phyloP scores from a whole-genome alignment of 345 rosid species.

The Eutrema heterophyllum region DNA sequence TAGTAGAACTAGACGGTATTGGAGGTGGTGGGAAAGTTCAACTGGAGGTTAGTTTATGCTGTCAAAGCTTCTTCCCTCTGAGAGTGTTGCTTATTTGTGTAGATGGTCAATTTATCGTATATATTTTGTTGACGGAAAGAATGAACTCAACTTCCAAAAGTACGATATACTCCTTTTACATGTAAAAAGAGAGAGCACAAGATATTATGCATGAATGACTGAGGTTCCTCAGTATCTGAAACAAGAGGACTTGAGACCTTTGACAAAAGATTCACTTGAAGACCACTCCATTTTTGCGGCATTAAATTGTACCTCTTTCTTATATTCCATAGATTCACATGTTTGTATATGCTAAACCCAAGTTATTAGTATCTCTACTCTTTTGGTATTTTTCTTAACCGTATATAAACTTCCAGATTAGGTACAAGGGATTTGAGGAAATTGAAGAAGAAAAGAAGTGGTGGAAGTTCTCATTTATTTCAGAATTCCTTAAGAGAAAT shows the following conservation, averaged over 20 bases:
- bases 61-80: not conserved
- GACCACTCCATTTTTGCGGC: not conserved
- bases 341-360: not conserved
- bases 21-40: constrained; percentile 92
- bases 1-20: constrained; percentile 90
- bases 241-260: not conserved
- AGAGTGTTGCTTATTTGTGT: not conserved
- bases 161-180: not conserved
- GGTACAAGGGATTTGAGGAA: constrained; percentile 69
- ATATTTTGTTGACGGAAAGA: not conserved
- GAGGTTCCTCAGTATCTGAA: not conserved
- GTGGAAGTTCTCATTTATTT: constrained; percentile 75
- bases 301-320: not conserved
- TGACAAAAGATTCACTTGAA: not conserved
- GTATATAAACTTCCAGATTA: constrained; percentile 45
- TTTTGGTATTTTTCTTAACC: not conserved
- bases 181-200: not conserved
- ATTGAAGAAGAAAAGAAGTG: constrained; percentile 73
- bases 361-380: not conserved
- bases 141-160: not conserved
- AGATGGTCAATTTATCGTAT: not conserved
- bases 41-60: constrained; percentile 61
- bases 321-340: not conserved
- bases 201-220: not conserved
- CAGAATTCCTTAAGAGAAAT: constrained; percentile 58